Evolutionary conservation across 2,329 filamentous ascomycete species (phyloP).

Genomic region (Colletotrichum orbiculare): DNA sequence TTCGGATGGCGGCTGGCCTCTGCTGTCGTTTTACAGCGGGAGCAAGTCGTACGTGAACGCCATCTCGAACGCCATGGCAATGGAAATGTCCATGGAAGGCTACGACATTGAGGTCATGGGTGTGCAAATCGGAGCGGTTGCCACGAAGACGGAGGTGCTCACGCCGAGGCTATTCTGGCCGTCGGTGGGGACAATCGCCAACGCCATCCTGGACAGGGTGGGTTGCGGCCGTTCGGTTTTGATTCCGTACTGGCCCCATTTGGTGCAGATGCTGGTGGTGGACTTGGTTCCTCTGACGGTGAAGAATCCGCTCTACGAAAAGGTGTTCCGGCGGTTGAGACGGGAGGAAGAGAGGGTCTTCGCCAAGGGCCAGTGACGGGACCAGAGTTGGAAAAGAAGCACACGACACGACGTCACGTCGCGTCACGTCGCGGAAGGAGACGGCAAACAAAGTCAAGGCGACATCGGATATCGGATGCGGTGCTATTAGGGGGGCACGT

Average conservation of each 20-base stretch:
- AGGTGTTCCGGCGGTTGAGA: constrained; percentile 13
- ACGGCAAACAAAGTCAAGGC: background rate
- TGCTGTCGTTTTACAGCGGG: constrained; percentile 25
- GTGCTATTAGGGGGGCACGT: background rate
- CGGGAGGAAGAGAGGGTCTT: constrained; percentile 17
- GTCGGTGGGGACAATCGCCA: constrained; percentile 21
- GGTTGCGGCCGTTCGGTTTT: constrained; percentile 24
- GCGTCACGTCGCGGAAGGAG: too few species aligned
- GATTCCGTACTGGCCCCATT: constrained; percentile 29
- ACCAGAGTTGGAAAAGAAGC: too few species aligned
- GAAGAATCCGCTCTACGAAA: constrained; percentile 6
- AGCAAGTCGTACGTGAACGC: constrained; percentile 32
- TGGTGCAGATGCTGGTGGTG: constrained; percentile 11
- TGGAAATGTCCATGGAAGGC: constrained; percentile 23
- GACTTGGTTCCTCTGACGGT: constrained; percentile 22
- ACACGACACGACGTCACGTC: too few species aligned
- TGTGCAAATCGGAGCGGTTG: constrained; percentile 25
- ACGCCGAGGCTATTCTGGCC: constrained; percentile 27
- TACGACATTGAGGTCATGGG: constrained; percentile 30
- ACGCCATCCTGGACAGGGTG: constrained; percentile 30
- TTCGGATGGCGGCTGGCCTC: constrained; percentile 25
- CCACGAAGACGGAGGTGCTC: constrained; percentile 21
- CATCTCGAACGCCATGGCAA: constrained; percentile 20
- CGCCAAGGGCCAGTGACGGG: constrained; percentile 18
- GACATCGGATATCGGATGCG: constrained; percentile 3